phyloP scores from a whole-genome alignment of 2,329 filamentous ascomycete species.

The Botryotinia globosa region DNA sequence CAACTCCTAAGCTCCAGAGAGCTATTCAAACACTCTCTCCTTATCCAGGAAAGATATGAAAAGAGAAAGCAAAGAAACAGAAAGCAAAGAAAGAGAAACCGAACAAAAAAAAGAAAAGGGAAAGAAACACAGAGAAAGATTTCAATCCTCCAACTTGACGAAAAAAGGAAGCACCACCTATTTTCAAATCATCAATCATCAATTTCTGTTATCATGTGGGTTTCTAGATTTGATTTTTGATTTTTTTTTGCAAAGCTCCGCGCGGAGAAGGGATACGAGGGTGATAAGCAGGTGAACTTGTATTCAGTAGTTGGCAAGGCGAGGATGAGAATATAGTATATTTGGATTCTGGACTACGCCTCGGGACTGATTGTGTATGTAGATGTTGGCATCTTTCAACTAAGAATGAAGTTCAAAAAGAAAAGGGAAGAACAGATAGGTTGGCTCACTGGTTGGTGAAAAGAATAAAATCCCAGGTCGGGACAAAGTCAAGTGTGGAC shows the following conservation, averaged over 20 bases:
- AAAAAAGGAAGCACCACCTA: neutral
- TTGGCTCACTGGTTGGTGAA: neutral
- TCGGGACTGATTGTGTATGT: neutral
- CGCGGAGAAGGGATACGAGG: neutral
- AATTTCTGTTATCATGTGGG: neutral
- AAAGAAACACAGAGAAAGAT: neutral
- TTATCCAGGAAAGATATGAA: neutral
- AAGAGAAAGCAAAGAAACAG: neutral
- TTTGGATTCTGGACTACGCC: neutral
- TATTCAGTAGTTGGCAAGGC: neutral
- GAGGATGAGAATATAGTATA: neutral
- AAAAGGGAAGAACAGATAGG: neutral
- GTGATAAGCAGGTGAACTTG: neutral
- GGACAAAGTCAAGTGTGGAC: neutral
- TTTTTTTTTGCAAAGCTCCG: neutral
- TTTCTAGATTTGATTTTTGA: neutral
- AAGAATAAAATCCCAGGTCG: neutral
- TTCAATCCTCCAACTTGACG: neutral
- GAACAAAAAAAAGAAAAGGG: neutral
- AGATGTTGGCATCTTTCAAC: neutral
- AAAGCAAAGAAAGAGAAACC: neutral
- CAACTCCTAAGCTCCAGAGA: too few species aligned
- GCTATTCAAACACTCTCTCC: neutral
- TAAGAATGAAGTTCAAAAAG: neutral
- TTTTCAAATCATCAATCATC: neutral